Evolutionary conservation across 2,329 filamentous ascomycete genomes (phyloP), one percentile per base, ranked within the genome.

Genomic region (Botrytis pseudocinerea): DNA sequence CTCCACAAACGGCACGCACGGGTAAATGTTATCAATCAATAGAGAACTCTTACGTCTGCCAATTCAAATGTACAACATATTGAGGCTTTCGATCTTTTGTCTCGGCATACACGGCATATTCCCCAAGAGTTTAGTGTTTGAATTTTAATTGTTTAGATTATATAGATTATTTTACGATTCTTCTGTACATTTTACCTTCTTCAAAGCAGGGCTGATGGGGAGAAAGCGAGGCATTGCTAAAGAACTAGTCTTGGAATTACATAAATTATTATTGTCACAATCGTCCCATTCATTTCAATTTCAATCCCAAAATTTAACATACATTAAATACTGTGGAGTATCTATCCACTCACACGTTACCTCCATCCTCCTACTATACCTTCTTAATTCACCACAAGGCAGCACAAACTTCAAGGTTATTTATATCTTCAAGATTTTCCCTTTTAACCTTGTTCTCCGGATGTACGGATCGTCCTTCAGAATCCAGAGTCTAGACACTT

Each of bases 1-100:
- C 65, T 68, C 68, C 68, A 42, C 68, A 69, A 69, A 69, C 68
- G 68, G 68, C 68, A 69, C 64, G 64, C 64, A 51, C 65, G 35
- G 65, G 25, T 54, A 42, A 20, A n/a, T 46, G 22, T 54, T 66
- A 10, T 40, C 32, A 22, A 38, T 51, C 66, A 44, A 42, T 69
- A 20, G 38, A 42, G 25, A 28, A 57, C 16, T 35, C 18, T 22
- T 14, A 48, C 35, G 46, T 44, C 35, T 44, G 22, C 5, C 25
- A 32, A 57, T 54, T 22, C 42, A 35, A 48, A 64, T 32, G 40
- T 12, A 32, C 42, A 46, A 48, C 44, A 48, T 48, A 25, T 48
- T 40, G 38, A 2, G 16, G 38, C 38, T 14, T 28, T 38, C 44
- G n/a, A 66, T 68, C 62, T 38, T 38, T 38, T n/a, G 46, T 66